These are phyloP conservation scores for Teunomyces pallodes DNA, from an alignment of 805 yeast species.

Conservation along the genomic window DNA sequence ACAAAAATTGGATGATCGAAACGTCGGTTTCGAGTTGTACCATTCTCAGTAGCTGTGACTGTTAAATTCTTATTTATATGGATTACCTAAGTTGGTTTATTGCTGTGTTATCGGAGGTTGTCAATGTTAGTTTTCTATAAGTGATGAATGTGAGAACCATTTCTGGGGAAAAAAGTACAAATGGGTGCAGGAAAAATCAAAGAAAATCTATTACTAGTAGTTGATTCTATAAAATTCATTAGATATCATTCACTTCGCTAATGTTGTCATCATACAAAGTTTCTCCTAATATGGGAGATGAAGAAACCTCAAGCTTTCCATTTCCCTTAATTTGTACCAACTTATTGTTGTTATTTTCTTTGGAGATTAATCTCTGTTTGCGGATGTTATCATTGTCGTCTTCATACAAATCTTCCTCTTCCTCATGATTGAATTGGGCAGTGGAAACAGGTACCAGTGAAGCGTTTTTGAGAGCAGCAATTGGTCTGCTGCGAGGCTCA, in stretches of 20 bases:
- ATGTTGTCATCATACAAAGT: slow-evolving; percentile 1
- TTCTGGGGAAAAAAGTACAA: background rate
- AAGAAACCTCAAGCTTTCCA: slow-evolving; percentile 20
- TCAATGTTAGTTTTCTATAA: background rate
- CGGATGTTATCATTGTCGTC: slow-evolving; percentile 17
- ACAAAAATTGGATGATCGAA: slow-evolving; percentile 17
- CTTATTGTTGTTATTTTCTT: slow-evolving; percentile 20
- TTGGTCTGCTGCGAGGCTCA: slow-evolving; percentile 1
- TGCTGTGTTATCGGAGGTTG: background rate
- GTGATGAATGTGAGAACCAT: background rate
- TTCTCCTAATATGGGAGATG: slow-evolving; percentile 14
- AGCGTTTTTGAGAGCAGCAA: slow-evolving; percentile 3
- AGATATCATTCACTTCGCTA: slow-evolving; percentile 7
- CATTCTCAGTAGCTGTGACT: background rate
- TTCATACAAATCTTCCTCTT: slow-evolving; percentile 11
- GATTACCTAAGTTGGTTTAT: background rate
- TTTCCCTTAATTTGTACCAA: slow-evolving; percentile 22
- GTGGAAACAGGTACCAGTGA: background rate
- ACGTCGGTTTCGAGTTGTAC: background rate
- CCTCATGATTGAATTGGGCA: slow-evolving; percentile 12
- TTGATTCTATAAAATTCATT: background rate
- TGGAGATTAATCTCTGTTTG: slow-evolving; percentile 25
- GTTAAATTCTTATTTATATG: background rate
- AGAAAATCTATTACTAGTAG: background rate
- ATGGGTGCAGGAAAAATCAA: background rate